Conservation (phyloP, 2,329 filamentous ascomycete genomes). For the Talaromyces albobiverticillius region DNA sequence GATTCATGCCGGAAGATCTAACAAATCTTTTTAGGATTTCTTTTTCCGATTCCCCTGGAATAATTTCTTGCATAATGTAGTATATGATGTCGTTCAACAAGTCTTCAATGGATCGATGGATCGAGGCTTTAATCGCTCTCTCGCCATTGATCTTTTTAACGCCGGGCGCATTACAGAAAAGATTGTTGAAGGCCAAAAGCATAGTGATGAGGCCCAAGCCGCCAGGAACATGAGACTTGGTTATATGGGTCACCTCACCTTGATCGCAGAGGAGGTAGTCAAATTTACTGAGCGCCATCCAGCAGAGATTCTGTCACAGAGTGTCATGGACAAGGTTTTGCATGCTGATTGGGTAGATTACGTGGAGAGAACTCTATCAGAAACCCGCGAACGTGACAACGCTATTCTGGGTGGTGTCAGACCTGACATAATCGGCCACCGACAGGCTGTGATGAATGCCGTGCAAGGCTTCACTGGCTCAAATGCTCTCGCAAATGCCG, state of each 20-base stretch:
- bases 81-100: slow-evolving; percentile 98
- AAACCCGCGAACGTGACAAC: slow-evolving; percentile 93
- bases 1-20: not conserved
- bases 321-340: slow-evolving; percentile 83
- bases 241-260: slow-evolving; percentile 96
- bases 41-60: slow-evolving; percentile 99
- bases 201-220: slow-evolving; percentile 80
- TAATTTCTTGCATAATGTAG: slow-evolving; percentile 98
- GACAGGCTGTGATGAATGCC: slow-evolving; percentile 63
- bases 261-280: slow-evolving; percentile 97
- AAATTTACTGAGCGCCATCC: slow-evolving; percentile 96
- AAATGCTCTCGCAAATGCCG: slow-evolving; percentile 74
- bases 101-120: slow-evolving; percentile 99
- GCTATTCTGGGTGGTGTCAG: slow-evolving; percentile 95
- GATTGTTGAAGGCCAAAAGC: slow-evolving; percentile 85
- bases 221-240: slow-evolving; percentile 87
- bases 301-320: slow-evolving; percentile 78
- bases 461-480: slow-evolving; percentile 60
- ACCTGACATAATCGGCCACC: slow-evolving; percentile 82
- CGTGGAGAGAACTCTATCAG: slow-evolving; percentile 86
- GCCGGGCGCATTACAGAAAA: slow-evolving; percentile 83
- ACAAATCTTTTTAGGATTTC: slow-evolving; percentile 66
- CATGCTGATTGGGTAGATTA: slow-evolving; percentile 90
- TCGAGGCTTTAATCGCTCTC: slow-evolving; percentile 81
- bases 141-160: slow-evolving; percentile 92